Evolutionary conservation across 148 eudicot genomes (phyloP).

Genomic region (Diospyros kaki): DNA sequence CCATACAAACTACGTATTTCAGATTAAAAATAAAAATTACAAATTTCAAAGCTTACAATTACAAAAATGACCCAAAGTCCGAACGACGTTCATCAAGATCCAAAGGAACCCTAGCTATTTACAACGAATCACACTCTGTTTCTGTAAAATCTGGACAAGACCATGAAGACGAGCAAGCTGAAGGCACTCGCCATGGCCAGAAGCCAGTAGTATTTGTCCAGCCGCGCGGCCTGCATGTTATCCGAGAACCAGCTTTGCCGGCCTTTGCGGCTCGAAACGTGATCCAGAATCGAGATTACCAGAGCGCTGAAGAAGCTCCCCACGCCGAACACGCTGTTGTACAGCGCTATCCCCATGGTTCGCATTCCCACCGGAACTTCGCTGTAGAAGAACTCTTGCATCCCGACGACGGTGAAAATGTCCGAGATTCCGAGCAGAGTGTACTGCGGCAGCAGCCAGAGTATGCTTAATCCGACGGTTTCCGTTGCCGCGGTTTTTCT

Average conservation of each 20-base stretch:
- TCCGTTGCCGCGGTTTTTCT: slow-evolving; percentile 12
- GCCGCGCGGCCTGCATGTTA: slow-evolving; percentile 65
- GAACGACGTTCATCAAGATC: no score
- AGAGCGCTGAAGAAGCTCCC: slow-evolving; percentile 81
- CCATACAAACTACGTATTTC: no score
- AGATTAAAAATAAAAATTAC: no score
- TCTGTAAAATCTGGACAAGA: slow-evolving; percentile 49
- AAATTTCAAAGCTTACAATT: no score
- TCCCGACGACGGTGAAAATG: slow-evolving; percentile 83
- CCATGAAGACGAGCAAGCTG: slow-evolving; percentile 51
- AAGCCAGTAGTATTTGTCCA: slow-evolving; percentile 89
- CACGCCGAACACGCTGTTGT: slow-evolving; percentile 79
- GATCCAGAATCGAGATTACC: slow-evolving; percentile 51
- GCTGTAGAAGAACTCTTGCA: slow-evolving; percentile 86
- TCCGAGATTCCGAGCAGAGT: slow-evolving; percentile 74
- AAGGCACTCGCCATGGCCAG: slow-evolving; percentile 47
- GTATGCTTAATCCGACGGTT: slow-evolving; percentile 37
- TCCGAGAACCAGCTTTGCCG: slow-evolving; percentile 73
- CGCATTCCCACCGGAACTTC: slow-evolving; percentile 75
- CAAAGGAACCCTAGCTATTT: no score
- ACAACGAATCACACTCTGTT: slow-evolving; percentile 20
- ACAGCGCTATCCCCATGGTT: slow-evolving; percentile 81
- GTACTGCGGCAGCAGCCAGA: slow-evolving; percentile 88
- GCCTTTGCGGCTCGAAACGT: slow-evolving; percentile 30
- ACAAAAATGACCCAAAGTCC: no score